Evolutionary conservation across 2,329 filamentous ascomycete species (phyloP), one percentile per base, ranked within the genome.

Genomic region (Neopestalotiopsis sp.): DNA sequence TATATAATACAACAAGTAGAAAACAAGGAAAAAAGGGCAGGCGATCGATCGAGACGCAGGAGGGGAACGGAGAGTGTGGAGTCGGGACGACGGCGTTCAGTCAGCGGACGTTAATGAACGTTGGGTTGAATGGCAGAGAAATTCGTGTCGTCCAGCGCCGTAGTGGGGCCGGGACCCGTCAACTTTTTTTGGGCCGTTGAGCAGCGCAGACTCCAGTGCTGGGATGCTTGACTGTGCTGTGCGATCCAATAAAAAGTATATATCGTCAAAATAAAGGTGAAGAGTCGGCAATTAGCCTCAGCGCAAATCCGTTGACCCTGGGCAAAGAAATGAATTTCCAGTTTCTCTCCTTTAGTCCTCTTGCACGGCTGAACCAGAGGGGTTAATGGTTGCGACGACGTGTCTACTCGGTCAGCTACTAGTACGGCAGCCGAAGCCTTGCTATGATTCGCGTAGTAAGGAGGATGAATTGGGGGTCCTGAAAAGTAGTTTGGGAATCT

Each of bases 111-210:
- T 45, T 13, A 32, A 49, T 64, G 38, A 49, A 38, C 57, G 30
- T 30, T 30, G 24, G 57, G 57, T 30, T 10, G 57, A 34, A n/a
- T 52, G 40, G 38, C 24, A 34, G 63, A 66, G 28, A 34, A 32
- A 57, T 52, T 65, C 62, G 62, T 65, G 40, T 65, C 45, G 42
- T 34, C 17, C 52, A 49, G 34, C 20, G 45, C 40, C 45, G 45
- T 66, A 28, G 63, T 66, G 63, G 63, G 63, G 63, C 63, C 63
- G 63, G 24, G 45, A 52, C n/a, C 63, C 63, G 63, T 66, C 45
- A 57, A 57, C 24, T 28, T 56, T 30, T 13, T 57, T 34, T 20
- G 14, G 17, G 45, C 45, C 45, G 45, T 52, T 20, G 45, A 52
- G 45, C 17, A 52, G 17, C 45, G 45, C 52, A n/a, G 17, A 57